Conservation (phyloP, 345 rosid species). For the Anacardium occidentale region DNA sequence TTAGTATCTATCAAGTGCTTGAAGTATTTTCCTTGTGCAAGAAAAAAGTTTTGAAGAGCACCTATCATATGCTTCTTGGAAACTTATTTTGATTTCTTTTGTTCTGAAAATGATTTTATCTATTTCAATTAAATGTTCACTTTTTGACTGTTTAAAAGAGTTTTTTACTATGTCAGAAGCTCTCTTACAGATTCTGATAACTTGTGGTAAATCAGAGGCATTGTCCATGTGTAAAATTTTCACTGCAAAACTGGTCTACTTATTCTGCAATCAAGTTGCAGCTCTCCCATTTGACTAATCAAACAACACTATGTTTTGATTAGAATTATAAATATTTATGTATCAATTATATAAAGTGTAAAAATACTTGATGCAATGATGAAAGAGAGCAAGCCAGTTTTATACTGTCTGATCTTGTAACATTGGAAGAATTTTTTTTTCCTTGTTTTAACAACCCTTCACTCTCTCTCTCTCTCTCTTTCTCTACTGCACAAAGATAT, state of each 20-base stretch:
- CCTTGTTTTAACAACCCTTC: not conserved
- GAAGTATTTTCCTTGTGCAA: not conserved
- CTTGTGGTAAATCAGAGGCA: not conserved
- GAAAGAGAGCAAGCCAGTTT: not conserved
- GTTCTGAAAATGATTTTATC: not conserved
- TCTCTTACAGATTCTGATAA: not conserved
- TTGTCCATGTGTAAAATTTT: not conserved
- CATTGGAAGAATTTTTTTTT: not conserved
- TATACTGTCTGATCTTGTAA: not conserved
- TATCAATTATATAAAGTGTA: not conserved
- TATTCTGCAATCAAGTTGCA: not conserved
- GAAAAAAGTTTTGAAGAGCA: not conserved
- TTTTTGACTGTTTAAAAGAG: not conserved
- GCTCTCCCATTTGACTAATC: not conserved
- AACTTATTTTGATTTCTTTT: not conserved
- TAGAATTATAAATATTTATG: not conserved
- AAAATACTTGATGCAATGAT: conserved; percentile 1
- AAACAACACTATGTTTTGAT: not conserved
- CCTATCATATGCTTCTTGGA: not conserved
- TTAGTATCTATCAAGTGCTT: not conserved
- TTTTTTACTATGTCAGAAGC: not conserved
- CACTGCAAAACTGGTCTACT: not conserved
- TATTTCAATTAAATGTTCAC: not conserved
- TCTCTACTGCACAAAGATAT: not conserved
- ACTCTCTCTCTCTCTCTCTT: not conserved